phyloP scores from a whole-genome alignment of 2,329 filamentous ascomycete genomes.

The Alternaria infectoria region DNA sequence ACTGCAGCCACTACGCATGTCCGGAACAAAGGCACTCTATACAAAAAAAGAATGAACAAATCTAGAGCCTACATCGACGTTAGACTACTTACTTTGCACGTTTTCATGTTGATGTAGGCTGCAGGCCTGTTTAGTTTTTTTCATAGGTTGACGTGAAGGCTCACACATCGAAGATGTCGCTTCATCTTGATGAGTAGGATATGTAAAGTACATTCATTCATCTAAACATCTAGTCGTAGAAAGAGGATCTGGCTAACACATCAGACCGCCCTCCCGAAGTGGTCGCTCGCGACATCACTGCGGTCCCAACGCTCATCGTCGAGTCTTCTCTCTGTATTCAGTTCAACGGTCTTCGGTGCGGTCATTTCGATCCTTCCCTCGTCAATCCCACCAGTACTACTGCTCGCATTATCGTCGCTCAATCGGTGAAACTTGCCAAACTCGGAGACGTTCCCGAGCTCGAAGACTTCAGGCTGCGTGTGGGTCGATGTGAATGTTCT shows the following conservation, averaged over 20 bases:
- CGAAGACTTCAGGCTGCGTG: constrained; percentile 2
- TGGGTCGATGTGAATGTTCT: background rate
- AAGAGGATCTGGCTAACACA: background rate
- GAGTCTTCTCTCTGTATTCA: background rate
- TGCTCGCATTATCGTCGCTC: constrained; percentile 5
- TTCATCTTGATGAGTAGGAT: background rate
- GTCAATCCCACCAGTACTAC: background rate
- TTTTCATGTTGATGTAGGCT: no score
- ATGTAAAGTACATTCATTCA: background rate
- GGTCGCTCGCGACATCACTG: background rate
- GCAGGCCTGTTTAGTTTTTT: no score
- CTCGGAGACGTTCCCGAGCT: constrained; percentile 13
- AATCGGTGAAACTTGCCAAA: constrained; percentile 16
- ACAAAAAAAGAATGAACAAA: no score
- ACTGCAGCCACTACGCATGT: background rate
- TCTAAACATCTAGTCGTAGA: background rate
- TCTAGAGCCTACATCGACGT: no score
- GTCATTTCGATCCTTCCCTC: constrained; percentile 3
- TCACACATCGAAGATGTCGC: background rate
- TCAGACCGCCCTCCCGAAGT: background rate
- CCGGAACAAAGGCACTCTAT: background rate
- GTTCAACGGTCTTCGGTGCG: constrained; percentile 16
- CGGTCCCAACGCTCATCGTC: background rate
- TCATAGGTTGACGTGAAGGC: background rate
- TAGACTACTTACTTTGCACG: no score